Evolutionary conservation across 2,329 filamentous ascomycete genomes (phyloP).

Genomic region (Aspergillus texensis): DNA sequence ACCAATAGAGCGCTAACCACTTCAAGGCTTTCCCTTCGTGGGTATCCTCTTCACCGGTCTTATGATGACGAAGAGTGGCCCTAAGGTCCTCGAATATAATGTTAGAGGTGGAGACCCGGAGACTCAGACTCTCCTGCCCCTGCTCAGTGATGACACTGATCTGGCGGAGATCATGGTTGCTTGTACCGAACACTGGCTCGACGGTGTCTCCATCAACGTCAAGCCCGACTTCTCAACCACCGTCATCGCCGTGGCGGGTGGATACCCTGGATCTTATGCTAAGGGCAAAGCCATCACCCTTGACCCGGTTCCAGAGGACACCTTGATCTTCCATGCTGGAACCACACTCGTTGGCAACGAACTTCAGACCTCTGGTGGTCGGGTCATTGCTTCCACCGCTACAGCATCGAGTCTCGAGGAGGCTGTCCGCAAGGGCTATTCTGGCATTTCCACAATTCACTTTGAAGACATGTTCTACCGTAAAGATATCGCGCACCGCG

Average conservation of each 20-base stretch:
- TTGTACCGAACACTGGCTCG: conserved; percentile 74
- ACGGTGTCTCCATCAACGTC: conserved; percentile 68
- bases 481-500: conserved; percentile 85
- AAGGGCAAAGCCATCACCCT: conserved; percentile 71
- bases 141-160: conserved; percentile 77
- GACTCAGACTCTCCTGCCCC: conserved; percentile 80
- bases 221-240: conserved; percentile 77
- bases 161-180: conserved; percentile 87
- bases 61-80: conserved; percentile 82
- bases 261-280: conserved; percentile 83
- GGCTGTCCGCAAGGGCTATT: conserved; percentile 86
- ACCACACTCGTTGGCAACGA: conserved; percentile 67
- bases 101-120: conserved; percentile 92
- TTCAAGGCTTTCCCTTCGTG: conserved; percentile 44
- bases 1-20: not conserved
- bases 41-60: conserved; percentile 63
- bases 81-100: conserved; percentile 89
- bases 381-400: conserved; percentile 91
- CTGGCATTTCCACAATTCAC: conserved; percentile 74
- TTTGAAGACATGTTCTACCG: conserved; percentile 91
- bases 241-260: conserved; percentile 89
- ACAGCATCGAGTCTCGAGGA: conserved; percentile 74
- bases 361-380: conserved; percentile 78
- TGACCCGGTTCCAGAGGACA: conserved; percentile 57
- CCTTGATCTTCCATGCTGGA: conserved; percentile 89